These are phyloP conservation scores for Musa itinerans DNA, from an alignment of 176 grass and related monocot genomes.

Conservation along the genomic window DNA sequence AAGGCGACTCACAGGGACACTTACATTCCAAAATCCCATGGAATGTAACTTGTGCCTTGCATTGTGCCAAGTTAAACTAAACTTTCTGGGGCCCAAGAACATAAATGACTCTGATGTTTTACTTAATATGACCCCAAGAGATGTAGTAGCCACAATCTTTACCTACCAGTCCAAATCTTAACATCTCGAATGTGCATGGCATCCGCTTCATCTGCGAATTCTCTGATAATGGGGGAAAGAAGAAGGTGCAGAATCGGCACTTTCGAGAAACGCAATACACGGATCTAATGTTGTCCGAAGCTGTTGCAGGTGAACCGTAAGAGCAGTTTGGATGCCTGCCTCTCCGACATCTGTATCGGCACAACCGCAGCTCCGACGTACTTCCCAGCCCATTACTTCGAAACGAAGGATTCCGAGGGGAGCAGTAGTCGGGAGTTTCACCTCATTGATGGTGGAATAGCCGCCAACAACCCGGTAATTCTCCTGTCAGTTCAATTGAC, in stretches of 20 bases:
- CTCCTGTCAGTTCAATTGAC: background rate
- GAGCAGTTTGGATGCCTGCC: slow-evolving; percentile 27
- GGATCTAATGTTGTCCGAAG: slow-evolving; percentile 29
- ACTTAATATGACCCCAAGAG: no score
- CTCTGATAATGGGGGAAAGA: no score
- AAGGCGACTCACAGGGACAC: no score
- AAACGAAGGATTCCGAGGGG: slow-evolving; percentile 30
- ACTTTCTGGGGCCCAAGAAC: no score
- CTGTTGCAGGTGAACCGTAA: background rate
- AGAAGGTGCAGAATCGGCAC: background rate
- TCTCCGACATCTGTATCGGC: slow-evolving; percentile 53
- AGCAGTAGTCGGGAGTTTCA: slow-evolving; percentile 21
- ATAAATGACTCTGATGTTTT: no score
- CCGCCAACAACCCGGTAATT: slow-evolving; percentile 67
- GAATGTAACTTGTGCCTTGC: no score
- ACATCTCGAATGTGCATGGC: no score
- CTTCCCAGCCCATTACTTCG: slow-evolving; percentile 53
- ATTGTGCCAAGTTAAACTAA: no score
- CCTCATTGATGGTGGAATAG: slow-evolving; percentile 60
- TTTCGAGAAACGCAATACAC: background rate
- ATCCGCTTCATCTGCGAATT: no score
- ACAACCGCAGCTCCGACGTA: slow-evolving; percentile 71
- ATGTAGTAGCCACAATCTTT: no score
- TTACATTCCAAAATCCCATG: no score
- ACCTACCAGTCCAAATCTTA: no score